Evolutionary conservation across 2,329 filamentous ascomycete species (phyloP).

Genomic region (Ophidiomyces ophidiicola): DNA sequence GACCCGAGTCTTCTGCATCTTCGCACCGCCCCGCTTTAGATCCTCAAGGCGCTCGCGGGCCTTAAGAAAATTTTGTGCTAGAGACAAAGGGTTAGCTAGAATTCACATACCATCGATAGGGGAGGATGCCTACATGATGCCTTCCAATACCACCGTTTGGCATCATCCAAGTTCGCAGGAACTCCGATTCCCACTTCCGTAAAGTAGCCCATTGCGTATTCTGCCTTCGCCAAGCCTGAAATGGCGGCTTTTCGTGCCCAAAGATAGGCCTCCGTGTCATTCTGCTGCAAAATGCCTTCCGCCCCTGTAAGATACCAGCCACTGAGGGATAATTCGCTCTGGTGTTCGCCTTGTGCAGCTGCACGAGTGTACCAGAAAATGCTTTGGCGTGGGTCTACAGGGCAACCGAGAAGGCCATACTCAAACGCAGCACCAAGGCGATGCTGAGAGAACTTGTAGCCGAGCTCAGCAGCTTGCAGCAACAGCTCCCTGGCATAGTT

Average conservation of each 20-base stretch:
- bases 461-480: slow-evolving; percentile 70
- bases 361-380: slow-evolving; percentile 93
- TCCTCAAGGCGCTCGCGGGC: slow-evolving; percentile 87
- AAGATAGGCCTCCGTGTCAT: slow-evolving; percentile 89
- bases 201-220: slow-evolving; percentile 98
- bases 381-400: slow-evolving; percentile 67
- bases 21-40: slow-evolving; percentile 66
- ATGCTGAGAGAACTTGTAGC: slow-evolving; percentile 93
- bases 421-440: slow-evolving; percentile 79
- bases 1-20: slow-evolving; percentile 61
- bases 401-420: slow-evolving; percentile 71
- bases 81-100: slow-evolving; percentile 3
- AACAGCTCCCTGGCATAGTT: slow-evolving; percentile 70
- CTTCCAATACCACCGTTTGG: slow-evolving; percentile 95
- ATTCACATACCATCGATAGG: slow-evolving; percentile 2
- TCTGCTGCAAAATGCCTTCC: slow-evolving; percentile 77
- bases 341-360: slow-evolving; percentile 85
- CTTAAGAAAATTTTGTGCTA: slow-evolving; percentile 89
- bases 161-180: slow-evolving; percentile 76
- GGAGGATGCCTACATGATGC: slow-evolving; percentile 65
- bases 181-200: slow-evolving; percentile 90
- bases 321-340: slow-evolving; percentile 70
- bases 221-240: slow-evolving; percentile 78
- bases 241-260: slow-evolving; percentile 92
- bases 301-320: slow-evolving; percentile 94